Base-by-base conservation (phyloP, 306 rosid species). In the Cucurbita maxima region DNA sequence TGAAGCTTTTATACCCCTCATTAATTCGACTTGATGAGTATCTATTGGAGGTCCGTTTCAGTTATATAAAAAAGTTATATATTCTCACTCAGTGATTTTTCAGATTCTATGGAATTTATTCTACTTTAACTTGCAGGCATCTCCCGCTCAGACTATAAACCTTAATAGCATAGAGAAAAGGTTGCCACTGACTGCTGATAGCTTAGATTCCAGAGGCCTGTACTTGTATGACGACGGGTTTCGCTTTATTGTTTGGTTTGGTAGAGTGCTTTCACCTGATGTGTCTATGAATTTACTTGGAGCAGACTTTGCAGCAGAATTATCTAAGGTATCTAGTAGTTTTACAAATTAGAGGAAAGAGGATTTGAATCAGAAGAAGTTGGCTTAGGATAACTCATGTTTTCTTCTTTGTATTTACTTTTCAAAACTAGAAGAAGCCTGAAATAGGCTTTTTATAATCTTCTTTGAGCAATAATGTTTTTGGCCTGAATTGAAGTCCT, bases 161-260 rank as follows among this genome's bases (percentile, higher is more conserved):
- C 73, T 84, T 11, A 58, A 81, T 79, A 87, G 68, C 78, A 75
- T 83, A 45, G 89, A 82, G 83, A 85, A 88, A 81, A 89, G 96
- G 79, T 86, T 95, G 76, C 92, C 99, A 45, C 75, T 89, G 84
- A 78, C 89, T 10, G 82, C 84, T 62, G 96, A 88, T 78, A 91
- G 89, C 96, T 84, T 95, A 78, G 97, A 95, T 79, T 80, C 95
- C 81, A 89, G 96, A 80, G 97, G 97, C 79, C 88, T 95, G 68
- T 89, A 91, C 79, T 30, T 91, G 52, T 88, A 47, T 44, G 96
- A 91, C 69, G 96, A 95, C 71, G 99, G 93, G 75, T 87, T 91
- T 74, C 92, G 96, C 82, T 78, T 83, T 82, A 69, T 89, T 82
- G 34, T 87, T 76, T 95, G 99, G 99, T 89, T 95, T 85, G 99